Percentiles rank a stretch among this genome's conserved stretches.
phyloP scores from a whole-genome alignment of 441 rosid species.

The Gossypium laxum region DNA sequence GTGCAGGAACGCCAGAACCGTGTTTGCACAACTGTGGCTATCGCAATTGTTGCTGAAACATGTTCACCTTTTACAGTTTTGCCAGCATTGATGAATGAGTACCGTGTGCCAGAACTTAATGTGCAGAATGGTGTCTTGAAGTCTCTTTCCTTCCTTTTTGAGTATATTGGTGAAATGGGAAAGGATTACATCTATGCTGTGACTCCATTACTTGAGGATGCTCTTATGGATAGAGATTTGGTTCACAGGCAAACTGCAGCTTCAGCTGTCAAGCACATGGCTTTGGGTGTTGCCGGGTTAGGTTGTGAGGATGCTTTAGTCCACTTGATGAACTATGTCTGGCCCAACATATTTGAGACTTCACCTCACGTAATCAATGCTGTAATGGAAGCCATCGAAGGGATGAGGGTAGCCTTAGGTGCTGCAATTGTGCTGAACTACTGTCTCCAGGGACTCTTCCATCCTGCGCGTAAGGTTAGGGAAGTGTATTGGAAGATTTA shows the following conservation, averaged over 20 bases:
- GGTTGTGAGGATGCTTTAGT: constrained; percentile 96
- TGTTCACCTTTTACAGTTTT: constrained; percentile 93
- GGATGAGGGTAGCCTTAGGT: constrained; percentile 88
- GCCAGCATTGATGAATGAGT: constrained; percentile 92
- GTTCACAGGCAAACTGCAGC: constrained; percentile 98
- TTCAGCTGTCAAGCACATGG: constrained; percentile 96
- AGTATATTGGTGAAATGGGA: constrained; percentile 97
- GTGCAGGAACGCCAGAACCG: constrained; percentile 98
- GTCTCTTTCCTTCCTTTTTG: constrained; percentile 85
- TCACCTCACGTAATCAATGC: constrained; percentile 94
- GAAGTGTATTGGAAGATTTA: constrained; percentile 98
- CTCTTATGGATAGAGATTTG: constrained; percentile 90
- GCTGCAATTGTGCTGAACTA: constrained; percentile 73
- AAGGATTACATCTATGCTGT: constrained; percentile 95
- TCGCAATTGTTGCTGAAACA: constrained; percentile 91
- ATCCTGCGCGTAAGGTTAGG: constrained; percentile 89
- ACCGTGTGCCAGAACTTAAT: constrained; percentile 87
- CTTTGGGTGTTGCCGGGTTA: constrained; percentile 87
- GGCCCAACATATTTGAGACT: constrained; percentile 98
- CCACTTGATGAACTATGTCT: constrained; percentile 78
- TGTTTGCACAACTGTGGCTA: constrained; percentile 94
- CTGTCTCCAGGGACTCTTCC: constrained; percentile 91
- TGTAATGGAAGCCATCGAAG: constrained; percentile 92
- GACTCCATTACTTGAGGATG: constrained; percentile 91
- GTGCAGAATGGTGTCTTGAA: constrained; percentile 95